phyloP scores from a whole-genome alignment of 2,329 filamentous ascomycete genomes.

The Ampelomyces quisqualis region DNA sequence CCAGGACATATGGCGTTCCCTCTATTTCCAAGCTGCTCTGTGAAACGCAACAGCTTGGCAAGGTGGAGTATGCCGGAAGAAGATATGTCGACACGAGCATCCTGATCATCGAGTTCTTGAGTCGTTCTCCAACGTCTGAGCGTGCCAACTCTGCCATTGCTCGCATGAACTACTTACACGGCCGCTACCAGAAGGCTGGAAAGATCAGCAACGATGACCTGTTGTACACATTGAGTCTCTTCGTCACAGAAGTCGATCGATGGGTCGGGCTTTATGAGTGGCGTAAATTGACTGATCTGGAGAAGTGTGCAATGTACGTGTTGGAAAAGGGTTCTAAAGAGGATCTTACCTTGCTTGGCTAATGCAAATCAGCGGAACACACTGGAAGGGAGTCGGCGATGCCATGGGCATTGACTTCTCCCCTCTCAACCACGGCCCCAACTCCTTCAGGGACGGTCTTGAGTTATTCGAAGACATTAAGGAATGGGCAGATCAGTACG shows the following conservation, averaged over 20 bases:
- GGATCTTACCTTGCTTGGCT: not conserved
- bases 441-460: conserved; percentile 51
- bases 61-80: conserved; percentile 21
- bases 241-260: conserved; percentile 64
- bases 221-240: conserved; percentile 65
- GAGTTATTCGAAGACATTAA: conserved; percentile 56
- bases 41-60: conserved; percentile 37
- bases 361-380: conserved; percentile 50
- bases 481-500: conserved; percentile 59
- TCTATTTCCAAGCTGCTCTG: conserved; percentile 40
- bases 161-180: conserved; percentile 65
- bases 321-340: not conserved
- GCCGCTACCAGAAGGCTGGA: conserved; percentile 57
- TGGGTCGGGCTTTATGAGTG: conserved; percentile 70
- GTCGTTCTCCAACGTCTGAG: conserved; percentile 34
- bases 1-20: conserved; percentile 42
- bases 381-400: conserved; percentile 72
- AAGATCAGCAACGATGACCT: conserved; percentile 64
- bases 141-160: conserved; percentile 52
- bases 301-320: conserved; percentile 60
- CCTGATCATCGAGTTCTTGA: conserved; percentile 37
- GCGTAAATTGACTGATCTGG: conserved; percentile 66
- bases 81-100: conserved; percentile 39
- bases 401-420: conserved; percentile 63
- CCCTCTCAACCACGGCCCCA: conserved; percentile 44